Evolutionary conservation across 2,329 filamentous ascomycete genomes (phyloP), one percentile per base, ranked within the genome.

Genomic region (Botrytis fabae): DNA sequence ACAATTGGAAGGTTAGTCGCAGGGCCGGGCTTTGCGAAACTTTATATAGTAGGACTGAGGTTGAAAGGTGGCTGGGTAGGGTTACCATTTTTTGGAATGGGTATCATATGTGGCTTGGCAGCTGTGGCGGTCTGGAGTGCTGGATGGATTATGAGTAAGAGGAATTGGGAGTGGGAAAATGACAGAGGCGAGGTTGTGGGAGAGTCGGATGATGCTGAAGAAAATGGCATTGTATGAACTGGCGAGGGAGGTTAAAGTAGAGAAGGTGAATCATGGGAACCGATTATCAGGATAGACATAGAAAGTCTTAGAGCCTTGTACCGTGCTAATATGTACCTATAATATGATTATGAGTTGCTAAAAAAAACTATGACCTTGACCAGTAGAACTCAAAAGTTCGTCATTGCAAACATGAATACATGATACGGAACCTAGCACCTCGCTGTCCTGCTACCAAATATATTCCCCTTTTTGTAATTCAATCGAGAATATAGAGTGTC

Each of bases 31-130:
- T 48, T 80, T 18, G 78, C 77, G 16, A 57, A 40, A 10, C 61
- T 79, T 7, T 80, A 77, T 69, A 75, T 76, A 2, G 20, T 75
- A 7, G 79, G 79, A 1, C 51, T 80, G 66, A 74, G 75, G 54
- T 73, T 63, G 72, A 76, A 76, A 72, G 75, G 77, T 1, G 72
- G 60, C 10, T 80, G 78, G 79, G 71, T 77, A 32, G 78, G 76
- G 25, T 62, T 80, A 20, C 79, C 79, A 28, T 80, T 76, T 73
- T 75, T 75, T 28, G 68, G 54, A 42, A 5, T 70, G 38, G 28
- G 35, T 40, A 3, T 61, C 18, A 70, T 61, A 46, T 70, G 54
- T 62, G 38, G 51, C 3, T 60, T 70, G 6, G 18, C 40, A 20
- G 69, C 2, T 9, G 40, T 70, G 9, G 42, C 28, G 0, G 35